Percentiles rank a stretch among this genome's conserved stretches.
These are phyloP conservation scores for Myochromella boudieri DNA, from an alignment of 768 basidiomycete species.

Conservation along the genomic window DNA sequence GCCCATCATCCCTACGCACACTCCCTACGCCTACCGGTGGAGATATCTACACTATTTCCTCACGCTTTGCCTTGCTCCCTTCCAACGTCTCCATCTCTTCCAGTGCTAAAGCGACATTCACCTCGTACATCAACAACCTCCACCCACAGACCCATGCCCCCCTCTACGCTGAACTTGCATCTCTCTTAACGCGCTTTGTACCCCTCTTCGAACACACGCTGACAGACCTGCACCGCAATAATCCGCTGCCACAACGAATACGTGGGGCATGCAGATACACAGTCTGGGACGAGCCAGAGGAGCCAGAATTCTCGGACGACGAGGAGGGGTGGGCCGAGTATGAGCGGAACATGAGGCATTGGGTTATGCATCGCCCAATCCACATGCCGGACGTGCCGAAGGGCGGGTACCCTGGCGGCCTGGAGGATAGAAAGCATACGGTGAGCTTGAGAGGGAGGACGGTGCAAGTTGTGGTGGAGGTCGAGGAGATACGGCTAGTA, in stretches of 20 bases:
- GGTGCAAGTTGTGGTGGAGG: constrained; percentile 42
- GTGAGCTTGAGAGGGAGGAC: constrained; percentile 37
- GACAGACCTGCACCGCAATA: constrained; percentile 51
- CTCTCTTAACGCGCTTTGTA: constrained; percentile 34
- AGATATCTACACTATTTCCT: constrained; percentile 41
- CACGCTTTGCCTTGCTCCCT: constrained; percentile 41
- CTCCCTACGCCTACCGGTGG: constrained; percentile 27
- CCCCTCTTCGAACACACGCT: constrained; percentile 54
- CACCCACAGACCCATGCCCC: constrained; percentile 28
- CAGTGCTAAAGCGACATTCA: constrained; percentile 28
- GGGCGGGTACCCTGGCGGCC: constrained; percentile 42
- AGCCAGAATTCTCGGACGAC: constrained; percentile 48
- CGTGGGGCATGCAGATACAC: constrained; percentile 39
- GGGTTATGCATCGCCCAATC: constrained; percentile 43
- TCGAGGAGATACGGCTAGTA: constrained; percentile 43
- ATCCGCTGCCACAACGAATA: constrained; percentile 43
- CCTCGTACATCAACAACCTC: constrained; percentile 57
- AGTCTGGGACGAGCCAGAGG: constrained; percentile 48
- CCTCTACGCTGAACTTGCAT: constrained; percentile 32
- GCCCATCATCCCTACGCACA: constrained; percentile 21
- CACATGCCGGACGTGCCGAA: constrained; percentile 43
- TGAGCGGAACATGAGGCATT: constrained; percentile 40
- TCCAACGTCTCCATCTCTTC: constrained; percentile 38
- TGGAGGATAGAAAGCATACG: constrained; percentile 39
- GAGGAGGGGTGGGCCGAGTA: constrained; percentile 47